Evolutionary conservation across 2,329 filamentous ascomycete genomes (phyloP).

Genomic region (Aspergillus sp.): DNA sequence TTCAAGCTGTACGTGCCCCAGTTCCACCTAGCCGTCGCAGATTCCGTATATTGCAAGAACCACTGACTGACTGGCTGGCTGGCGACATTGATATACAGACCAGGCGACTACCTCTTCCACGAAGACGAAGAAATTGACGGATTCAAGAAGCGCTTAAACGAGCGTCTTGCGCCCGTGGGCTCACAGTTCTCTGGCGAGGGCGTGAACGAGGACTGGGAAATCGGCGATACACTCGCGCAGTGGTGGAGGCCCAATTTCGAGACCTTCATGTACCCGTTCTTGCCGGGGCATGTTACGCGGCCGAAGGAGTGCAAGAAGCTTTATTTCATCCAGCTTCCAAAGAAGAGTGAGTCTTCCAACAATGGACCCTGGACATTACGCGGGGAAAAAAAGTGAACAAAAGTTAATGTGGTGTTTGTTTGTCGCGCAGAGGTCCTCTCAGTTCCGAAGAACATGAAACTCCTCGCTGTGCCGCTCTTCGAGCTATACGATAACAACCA

Average conservation of each 20-base stretch:
- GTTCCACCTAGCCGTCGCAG: neutral
- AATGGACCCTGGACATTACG: too few relatives aligned
- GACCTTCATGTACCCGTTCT: slow-evolving; percentile 99
- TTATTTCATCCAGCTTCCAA: slow-evolving; percentile 92
- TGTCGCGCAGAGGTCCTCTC: slow-evolving; percentile 74
- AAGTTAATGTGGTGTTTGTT: neutral
- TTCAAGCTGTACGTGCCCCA: slow-evolving; percentile 71
- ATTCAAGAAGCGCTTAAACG: slow-evolving; percentile 92
- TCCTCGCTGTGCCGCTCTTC: slow-evolving; percentile 92
- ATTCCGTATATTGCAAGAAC: neutral
- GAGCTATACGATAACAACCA: slow-evolving; percentile 98
- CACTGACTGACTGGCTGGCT: neutral
- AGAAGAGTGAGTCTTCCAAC: slow-evolving; percentile 69
- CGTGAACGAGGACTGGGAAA: slow-evolving; percentile 89
- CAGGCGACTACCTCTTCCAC: slow-evolving; percentile 87
- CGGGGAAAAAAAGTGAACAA: too few relatives aligned
- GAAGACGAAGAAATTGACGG: slow-evolving; percentile 86
- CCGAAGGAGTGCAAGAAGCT: slow-evolving; percentile 99
- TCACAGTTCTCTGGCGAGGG: slow-evolving; percentile 77
- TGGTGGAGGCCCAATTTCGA: slow-evolving; percentile 99
- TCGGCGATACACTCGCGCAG: slow-evolving; percentile 91
- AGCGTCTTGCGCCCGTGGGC: slow-evolving; percentile 89
- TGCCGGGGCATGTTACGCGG: slow-evolving; percentile 90
- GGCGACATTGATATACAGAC: slow-evolving; percentile 47
- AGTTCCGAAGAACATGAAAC: slow-evolving; percentile 99